These are phyloP conservation scores for Plasmodium coatneyi DNA, from an alignment of 169 alveolate species.

Conservation along the genomic window DNA sequence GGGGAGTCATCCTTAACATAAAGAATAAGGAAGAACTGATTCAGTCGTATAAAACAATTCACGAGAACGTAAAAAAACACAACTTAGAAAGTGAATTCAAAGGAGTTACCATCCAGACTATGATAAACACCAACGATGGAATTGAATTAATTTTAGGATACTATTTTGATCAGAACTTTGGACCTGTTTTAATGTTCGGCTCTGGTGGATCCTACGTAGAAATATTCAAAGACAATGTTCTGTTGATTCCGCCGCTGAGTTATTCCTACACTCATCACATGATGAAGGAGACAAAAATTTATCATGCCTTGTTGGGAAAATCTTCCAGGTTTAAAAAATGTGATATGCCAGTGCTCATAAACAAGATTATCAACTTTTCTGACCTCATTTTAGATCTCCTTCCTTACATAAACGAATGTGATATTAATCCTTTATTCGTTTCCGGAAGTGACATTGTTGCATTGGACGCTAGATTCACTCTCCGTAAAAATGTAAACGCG, in stretches of 20 bases:
- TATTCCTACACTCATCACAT: constrained; percentile 48
- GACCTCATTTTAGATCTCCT: constrained; percentile 43
- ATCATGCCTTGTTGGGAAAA: constrained; percentile 48
- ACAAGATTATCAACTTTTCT: constrained; percentile 58
- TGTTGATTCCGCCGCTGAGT: constrained; percentile 76
- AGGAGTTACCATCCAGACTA: constrained; percentile 83
- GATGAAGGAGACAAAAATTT: constrained; percentile 72
- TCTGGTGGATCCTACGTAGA: constrained; percentile 88
- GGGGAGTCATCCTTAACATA: constrained; percentile 80
- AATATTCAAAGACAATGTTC: constrained; percentile 78
- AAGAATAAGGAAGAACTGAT: constrained; percentile 72
- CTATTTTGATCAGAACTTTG: constrained; percentile 79
- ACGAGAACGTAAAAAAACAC: constrained; percentile 45
- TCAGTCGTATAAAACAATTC: constrained; percentile 56
- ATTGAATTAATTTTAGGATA: constrained; percentile 79
- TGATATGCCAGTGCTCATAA: constrained; percentile 44
- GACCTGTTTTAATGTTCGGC: constrained; percentile 86
- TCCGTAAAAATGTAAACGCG: background rate
- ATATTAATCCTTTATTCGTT: constrained; percentile 71
- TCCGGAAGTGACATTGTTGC: constrained; percentile 37
- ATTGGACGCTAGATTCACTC: constrained; percentile 59
- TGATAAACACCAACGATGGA: constrained; percentile 73
- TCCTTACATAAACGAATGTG: constrained; percentile 75
- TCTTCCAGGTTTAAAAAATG: constrained; percentile 64
- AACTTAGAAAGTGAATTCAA: constrained; percentile 78